Conservation (phyloP, 192 early-diverging fungal genomes). For the Piromyces finnis region DNA sequence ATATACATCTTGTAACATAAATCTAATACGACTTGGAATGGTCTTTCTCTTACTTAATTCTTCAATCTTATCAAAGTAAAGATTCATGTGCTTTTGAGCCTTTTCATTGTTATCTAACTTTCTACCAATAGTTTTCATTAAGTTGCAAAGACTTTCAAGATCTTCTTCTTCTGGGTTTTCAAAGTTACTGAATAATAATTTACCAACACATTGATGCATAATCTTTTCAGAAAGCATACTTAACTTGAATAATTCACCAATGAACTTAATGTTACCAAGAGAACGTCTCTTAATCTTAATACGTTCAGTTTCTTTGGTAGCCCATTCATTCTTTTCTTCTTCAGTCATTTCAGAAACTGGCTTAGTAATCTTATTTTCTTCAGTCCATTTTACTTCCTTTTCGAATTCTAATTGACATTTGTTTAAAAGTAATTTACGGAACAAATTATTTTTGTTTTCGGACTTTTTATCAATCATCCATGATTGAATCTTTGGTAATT, state of each 20-base stretch:
- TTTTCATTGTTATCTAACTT: constrained; percentile 44
- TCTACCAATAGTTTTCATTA: constrained; percentile 74
- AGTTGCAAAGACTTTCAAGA: constrained; percentile 78
- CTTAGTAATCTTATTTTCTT: constrained; percentile 12
- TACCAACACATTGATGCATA: constrained; percentile 79
- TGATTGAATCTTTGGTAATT: constrained; percentile 25
- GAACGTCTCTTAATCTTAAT: constrained; percentile 85
- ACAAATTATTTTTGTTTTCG: constrained; percentile 13
- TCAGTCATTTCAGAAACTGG: constrained; percentile 38
- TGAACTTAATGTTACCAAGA: constrained; percentile 81
- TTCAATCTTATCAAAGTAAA: constrained; percentile 69
- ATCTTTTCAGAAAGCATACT: constrained; percentile 84
- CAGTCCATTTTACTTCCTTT: constrained; percentile 59
- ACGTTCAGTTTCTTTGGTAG: constrained; percentile 52
- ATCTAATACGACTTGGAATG: constrained; percentile 74
- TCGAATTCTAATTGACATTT: constrained; percentile 94
- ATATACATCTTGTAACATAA: constrained; percentile 78
- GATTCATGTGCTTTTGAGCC: constrained; percentile 51
- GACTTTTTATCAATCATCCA: constrained; percentile 36
- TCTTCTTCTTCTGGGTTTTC: constrained; percentile 84
- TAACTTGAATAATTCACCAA: constrained; percentile 88
- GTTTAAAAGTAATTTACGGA: constrained; percentile 82
- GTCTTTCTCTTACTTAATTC: constrained; percentile 48
- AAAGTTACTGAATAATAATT: constrained; percentile 47
- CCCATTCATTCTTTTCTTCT: constrained; percentile 32